These are phyloP conservation scores for Metschnikowia matae DNA, from an alignment of 805 yeast species.

Conservation along the genomic window DNA sequence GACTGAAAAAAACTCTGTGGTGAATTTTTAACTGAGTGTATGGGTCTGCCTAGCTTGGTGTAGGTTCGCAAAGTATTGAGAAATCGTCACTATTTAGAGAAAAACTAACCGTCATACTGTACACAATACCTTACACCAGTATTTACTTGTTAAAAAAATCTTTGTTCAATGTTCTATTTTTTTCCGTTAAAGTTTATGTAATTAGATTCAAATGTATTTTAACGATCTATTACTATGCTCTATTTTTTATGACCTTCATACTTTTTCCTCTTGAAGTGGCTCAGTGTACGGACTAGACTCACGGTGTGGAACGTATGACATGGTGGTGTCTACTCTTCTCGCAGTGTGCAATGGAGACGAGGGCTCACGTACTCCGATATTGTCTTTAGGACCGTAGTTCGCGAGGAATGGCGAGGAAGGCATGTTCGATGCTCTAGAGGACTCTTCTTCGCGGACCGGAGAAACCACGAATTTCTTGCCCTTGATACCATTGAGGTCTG, in stretches of 20 bases:
- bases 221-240: background rate
- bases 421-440: constrained; percentile 29
- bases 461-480: constrained; percentile 29
- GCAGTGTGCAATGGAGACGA: constrained; percentile 36
- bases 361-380: constrained; percentile 11
- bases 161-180: background rate
- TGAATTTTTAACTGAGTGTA: no score
- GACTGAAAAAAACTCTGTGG: no score
- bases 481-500: constrained; percentile 28
- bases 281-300: constrained; percentile 19
- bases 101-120: no score
- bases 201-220: background rate
- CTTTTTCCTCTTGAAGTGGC: constrained; percentile 25
- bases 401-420: constrained; percentile 38
- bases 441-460: constrained; percentile 20
- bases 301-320: constrained; percentile 17
- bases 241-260: background rate
- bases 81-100: no score
- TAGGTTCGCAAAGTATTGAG: no score
- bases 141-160: no score
- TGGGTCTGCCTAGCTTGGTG: no score
- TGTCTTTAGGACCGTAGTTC: constrained; percentile 10
- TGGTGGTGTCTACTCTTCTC: constrained; percentile 33
- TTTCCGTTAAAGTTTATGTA: background rate
- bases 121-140: no score